Evolutionary conservation across 495 filamentous ascomycete species (phyloP).

Genomic region (Podospora australis): DNA sequence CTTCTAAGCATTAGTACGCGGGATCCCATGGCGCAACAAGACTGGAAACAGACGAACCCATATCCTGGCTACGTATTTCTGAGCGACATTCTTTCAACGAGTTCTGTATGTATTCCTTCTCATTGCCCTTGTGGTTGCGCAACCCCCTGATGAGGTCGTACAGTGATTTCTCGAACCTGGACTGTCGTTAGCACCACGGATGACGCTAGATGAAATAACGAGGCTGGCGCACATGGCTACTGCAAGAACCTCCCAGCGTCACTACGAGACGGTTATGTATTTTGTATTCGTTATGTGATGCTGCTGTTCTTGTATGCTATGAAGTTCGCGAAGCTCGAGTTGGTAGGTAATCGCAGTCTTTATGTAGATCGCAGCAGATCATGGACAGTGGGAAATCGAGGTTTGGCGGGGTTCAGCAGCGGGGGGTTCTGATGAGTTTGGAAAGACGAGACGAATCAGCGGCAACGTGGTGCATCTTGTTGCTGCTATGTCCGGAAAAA

Average conservation of each 20-base stretch:
- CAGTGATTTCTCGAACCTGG: conserved; percentile 96
- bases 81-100: conserved; percentile 88
- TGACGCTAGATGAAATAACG: background rate
- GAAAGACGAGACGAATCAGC: background rate
- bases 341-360: background rate
- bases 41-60: conserved; percentile 52
- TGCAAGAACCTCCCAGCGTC: background rate
- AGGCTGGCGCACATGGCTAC: conserved; percentile 19
- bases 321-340: too few species aligned
- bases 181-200: conserved; percentile 19
- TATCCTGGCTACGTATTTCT: conserved; percentile 84
- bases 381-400: background rate
- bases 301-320: background rate
- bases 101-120: conserved; percentile 87
- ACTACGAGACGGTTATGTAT: conserved; percentile 1
- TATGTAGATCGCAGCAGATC: background rate
- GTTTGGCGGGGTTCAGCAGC: conserved; percentile 9
- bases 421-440: background rate
- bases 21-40: conserved; percentile 13
- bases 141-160: conserved; percentile 98
- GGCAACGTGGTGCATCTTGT: conserved; percentile 11
- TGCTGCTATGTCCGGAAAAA: background rate
- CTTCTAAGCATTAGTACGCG: too few species aligned
- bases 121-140: conserved; percentile 85
- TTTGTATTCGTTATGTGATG: background rate